These are phyloP conservation scores for Punica granatum DNA, from an alignment of 345 rosid genomes.

Conservation along the genomic window DNA sequence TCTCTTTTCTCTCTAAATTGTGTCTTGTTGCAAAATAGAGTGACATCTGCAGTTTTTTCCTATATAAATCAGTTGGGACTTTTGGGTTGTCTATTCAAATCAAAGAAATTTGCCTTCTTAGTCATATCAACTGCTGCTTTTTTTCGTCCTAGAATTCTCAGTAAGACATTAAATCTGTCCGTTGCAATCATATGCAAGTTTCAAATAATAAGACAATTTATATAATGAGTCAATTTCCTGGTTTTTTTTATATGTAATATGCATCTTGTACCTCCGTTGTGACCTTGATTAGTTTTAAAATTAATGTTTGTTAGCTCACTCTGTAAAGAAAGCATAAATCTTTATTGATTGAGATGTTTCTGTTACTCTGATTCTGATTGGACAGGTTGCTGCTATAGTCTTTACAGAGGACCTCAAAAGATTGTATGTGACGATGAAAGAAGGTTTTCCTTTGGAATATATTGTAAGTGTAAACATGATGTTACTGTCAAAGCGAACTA, in stretches of 20 bases:
- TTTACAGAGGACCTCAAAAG: constrained; percentile 91
- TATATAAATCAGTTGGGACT: background rate
- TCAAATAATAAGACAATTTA: background rate
- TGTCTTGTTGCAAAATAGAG: background rate
- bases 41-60: background rate
- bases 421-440: constrained; percentile 85
- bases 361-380: constrained; percentile 19
- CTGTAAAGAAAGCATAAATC: background rate
- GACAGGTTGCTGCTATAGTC: constrained; percentile 88
- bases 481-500: background rate
- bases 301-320: background rate
- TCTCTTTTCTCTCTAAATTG: background rate
- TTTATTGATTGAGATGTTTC: background rate
- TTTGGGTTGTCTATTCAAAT: background rate
- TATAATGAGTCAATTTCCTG: background rate
- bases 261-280: background rate
- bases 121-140: background rate
- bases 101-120: background rate
- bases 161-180: background rate
- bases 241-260: background rate
- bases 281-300: background rate
- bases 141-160: background rate
- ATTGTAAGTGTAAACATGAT: constrained; percentile 42
- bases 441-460: constrained; percentile 93
- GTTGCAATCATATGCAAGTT: background rate